Conservation (phyloP, 176 grass and related monocot species). For the Phragmites australis region DNA sequence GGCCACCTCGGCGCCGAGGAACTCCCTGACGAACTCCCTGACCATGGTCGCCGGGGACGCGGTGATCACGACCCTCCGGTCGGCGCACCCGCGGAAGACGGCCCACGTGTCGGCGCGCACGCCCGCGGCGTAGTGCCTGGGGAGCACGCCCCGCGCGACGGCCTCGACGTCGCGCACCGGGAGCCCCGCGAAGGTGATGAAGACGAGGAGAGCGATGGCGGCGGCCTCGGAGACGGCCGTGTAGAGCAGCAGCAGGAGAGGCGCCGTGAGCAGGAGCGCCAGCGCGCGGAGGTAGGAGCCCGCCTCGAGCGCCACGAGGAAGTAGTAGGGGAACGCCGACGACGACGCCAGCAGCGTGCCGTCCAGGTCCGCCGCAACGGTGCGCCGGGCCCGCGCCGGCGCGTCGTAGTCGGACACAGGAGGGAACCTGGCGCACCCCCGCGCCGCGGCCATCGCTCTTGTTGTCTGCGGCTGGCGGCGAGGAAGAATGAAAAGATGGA, state of each 20-base stretch:
- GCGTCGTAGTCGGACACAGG: conserved; percentile 43
- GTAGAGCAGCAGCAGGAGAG: conserved; percentile 66
- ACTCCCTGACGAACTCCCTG: conserved; percentile 59
- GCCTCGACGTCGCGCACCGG: conserved; percentile 57
- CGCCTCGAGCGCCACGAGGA: conserved; percentile 75
- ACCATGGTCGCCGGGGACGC: conserved; percentile 79
- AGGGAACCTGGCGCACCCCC: conserved; percentile 43
- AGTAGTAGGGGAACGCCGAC: conserved; percentile 93
- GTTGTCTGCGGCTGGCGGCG: too few species aligned
- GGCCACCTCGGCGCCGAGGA: conserved; percentile 63
- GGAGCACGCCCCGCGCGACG: conserved; percentile 64
- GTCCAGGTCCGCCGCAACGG: conserved; percentile 70
- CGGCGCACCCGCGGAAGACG: conserved; percentile 53
- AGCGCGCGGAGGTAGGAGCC: conserved; percentile 61
- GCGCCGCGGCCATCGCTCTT: neutral
- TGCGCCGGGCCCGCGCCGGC: neutral
- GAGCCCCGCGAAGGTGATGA: conserved; percentile 67
- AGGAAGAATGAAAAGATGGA: too few species aligned
- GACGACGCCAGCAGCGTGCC: conserved; percentile 77
- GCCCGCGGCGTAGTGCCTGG: conserved; percentile 71
- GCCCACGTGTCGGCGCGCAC: conserved; percentile 84
- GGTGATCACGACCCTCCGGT: conserved; percentile 60
- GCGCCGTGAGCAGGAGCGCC: conserved; percentile 53
- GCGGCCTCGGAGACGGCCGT: conserved; percentile 63
- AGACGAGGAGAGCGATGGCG: conserved; percentile 71